These are phyloP conservation scores for Cystobasidium tubakii DNA, from an alignment of 768 basidiomycete species.

Conservation along the genomic window DNA sequence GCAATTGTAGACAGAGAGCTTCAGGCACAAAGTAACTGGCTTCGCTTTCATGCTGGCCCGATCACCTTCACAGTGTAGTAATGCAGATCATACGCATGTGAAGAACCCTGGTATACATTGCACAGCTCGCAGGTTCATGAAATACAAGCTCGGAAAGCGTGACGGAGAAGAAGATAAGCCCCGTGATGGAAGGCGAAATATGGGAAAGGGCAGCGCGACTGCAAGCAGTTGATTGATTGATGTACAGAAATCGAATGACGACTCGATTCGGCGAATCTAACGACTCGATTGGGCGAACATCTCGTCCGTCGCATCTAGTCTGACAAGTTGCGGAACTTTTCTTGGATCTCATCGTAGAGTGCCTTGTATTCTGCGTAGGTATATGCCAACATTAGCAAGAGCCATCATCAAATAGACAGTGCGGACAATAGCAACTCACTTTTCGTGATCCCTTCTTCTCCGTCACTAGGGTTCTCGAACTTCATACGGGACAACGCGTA, in stretches of 20 bases:
- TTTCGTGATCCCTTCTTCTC: constrained; percentile 67
- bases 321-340: constrained; percentile 40
- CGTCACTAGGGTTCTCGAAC: constrained; percentile 77
- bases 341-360: constrained; percentile 40
- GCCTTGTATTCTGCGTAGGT: constrained; percentile 37
- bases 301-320: background rate
- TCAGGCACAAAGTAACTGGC: too few relatives aligned
- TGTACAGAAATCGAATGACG: background rate
- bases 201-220: too few relatives aligned
- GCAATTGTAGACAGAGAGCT: too few relatives aligned
- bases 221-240: too few relatives aligned
- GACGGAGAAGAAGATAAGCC: background rate
- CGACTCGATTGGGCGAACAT: too few relatives aligned
- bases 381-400: background rate
- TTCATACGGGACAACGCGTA: constrained; percentile 98
- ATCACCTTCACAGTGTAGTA: background rate
- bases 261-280: too few relatives aligned
- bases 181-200: background rate
- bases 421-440: constrained; percentile 14
- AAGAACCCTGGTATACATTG: background rate
- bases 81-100: background rate
- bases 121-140: background rate
- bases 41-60: background rate
- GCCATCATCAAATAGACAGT: background rate
- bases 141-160: background rate